These are phyloP conservation scores for Turritis glabra DNA, from an alignment of 345 rosid species.

Conservation along the genomic window DNA sequence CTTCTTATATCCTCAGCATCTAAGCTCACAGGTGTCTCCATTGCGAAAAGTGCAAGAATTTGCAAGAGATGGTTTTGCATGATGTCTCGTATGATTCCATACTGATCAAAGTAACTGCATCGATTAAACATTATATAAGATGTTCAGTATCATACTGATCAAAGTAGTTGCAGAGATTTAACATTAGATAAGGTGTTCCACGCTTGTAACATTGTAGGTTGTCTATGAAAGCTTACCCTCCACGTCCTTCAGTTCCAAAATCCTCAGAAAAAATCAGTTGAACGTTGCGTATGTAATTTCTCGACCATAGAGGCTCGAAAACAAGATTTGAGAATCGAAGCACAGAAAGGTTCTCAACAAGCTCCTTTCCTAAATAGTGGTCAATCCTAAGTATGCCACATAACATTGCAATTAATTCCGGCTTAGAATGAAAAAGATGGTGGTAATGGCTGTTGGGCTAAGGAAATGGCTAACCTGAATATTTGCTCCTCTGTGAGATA, in stretches of 20 bases:
- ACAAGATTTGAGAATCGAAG: slow-evolving; percentile 97
- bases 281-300: slow-evolving; percentile 83
- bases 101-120: slow-evolving; percentile 75
- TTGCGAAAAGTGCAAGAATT: slow-evolving; percentile 88
- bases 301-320: slow-evolving; percentile 87
- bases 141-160: slow-evolving; percentile 70
- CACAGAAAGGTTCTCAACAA: slow-evolving; percentile 89
- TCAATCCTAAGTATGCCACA: slow-evolving; percentile 59
- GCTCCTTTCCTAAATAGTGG: slow-evolving; percentile 92
- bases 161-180: slow-evolving; percentile 55
- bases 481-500: slow-evolving; percentile 82
- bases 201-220: neutral
- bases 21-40: slow-evolving; percentile 97
- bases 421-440: neutral
- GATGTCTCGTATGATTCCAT: slow-evolving; percentile 90
- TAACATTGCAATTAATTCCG: neutral
- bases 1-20: slow-evolving; percentile 93
- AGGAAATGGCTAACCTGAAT: slow-evolving; percentile 57
- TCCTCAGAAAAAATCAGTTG: slow-evolving; percentile 93
- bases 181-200: neutral
- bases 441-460: neutral
- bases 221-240: slow-evolving; percentile 59
- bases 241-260: slow-evolving; percentile 94
- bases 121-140: neutral
- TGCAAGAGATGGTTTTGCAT: slow-evolving; percentile 97